Evolutionary conservation across 2,329 filamentous ascomycete genomes (phyloP), one percentile per base, ranked within the genome.

Genomic region (Scolecobasidium constrictum): DNA sequence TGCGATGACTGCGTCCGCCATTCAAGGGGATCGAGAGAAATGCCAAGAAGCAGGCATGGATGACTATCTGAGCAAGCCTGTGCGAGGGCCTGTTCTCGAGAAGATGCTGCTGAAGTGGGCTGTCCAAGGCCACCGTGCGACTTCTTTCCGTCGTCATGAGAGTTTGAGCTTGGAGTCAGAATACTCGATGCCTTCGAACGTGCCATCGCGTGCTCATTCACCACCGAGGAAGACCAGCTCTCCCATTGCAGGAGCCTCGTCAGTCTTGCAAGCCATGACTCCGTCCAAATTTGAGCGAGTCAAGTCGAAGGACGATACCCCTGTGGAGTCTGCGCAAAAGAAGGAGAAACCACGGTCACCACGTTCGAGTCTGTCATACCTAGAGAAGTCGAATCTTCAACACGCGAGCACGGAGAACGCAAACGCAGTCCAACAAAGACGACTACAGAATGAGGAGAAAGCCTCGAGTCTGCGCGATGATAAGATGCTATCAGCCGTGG

Each of bases 1-100:
- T 28, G 83, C 83, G n/a, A 85, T 87, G 80, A 87, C 83, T 0
- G 83, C 82, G 4, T 83, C 78, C 3, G 83, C 83, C 1, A 86
- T 86, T 33, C 80, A 85, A 54, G 83, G 83, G 4, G 83, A 87
- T 52, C 69, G 73, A 38, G 82, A 86, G 55, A 86, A 85, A 55
- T 86, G 82, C 54, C 73, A 75, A 46, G 72, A 71, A 47, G 79
- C 81, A 6, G 83, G 83, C 22, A 86, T 86, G 83, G 81, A 86
- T 50, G 81, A 84, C 53, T 82, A 84, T 52, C 64, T 85, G 7
- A 67, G 77, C n/a, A 84, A 84, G 53, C 83, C 82, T 2, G 82
- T 86, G 33, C 81, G 79, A 51, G 75, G 78, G 49, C 71, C 72
- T 40, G 71, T 77, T 4, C 61, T 86, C 5, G 81, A 86, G 57